phyloP scores from a whole-genome alignment of 179 eudicot genomes.

The Heliamphora pulchella region DNA sequence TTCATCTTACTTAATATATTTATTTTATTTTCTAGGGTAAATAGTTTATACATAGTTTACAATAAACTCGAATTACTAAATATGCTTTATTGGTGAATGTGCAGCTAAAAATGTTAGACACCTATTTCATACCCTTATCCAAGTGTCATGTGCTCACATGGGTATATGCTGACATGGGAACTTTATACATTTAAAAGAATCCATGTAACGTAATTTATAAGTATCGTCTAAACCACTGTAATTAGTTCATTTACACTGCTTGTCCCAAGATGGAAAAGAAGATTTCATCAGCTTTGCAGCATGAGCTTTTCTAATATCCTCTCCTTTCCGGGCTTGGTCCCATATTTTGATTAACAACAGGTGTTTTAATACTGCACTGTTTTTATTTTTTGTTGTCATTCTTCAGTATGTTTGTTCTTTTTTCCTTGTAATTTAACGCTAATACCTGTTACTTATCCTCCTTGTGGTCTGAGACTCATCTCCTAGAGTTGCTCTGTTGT shows the following conservation, averaged over 20 bases:
- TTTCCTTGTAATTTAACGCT: background rate
- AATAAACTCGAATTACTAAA: too few relatives aligned
- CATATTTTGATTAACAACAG: background rate
- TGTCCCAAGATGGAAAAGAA: background rate
- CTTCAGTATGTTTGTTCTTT: background rate
- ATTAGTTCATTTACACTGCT: background rate
- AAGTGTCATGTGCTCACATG: too few relatives aligned
- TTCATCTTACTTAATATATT: too few relatives aligned
- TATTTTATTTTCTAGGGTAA: too few relatives aligned
- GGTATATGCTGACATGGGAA: too few relatives aligned
- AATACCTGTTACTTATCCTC: background rate
- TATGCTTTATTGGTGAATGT: too few relatives aligned
- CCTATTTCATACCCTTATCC: too few relatives aligned
- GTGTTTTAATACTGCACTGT: background rate
- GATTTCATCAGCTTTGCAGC: background rate
- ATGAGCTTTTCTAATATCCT: slow-evolving; percentile 1
- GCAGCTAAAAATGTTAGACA: too few relatives aligned
- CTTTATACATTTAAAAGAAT: too few relatives aligned
- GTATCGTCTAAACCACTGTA: background rate
- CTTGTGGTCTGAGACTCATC: slow-evolving; percentile 5
- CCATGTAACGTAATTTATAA: too few relatives aligned
- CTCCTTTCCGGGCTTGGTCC: background rate
- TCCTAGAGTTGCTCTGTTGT: background rate
- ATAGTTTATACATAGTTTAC: too few relatives aligned
- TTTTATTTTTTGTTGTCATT: background rate